Evolutionary conservation across 2,329 filamentous ascomycete genomes (phyloP), one percentile per base, ranked within the genome.

Genomic region (Anthostomella pinea): DNA sequence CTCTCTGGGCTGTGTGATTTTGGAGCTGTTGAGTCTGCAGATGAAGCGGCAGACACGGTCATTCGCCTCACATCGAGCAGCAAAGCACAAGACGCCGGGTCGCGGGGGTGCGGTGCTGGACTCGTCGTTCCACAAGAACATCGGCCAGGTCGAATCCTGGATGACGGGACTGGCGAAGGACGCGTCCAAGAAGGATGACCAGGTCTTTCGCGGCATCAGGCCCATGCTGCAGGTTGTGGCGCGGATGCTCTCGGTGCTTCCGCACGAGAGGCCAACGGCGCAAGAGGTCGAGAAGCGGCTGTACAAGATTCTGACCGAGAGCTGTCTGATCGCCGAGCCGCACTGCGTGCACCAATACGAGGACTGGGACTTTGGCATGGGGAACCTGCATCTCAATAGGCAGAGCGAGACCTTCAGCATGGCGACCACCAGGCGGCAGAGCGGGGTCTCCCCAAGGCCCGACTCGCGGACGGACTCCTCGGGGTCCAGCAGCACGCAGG

Each of bases 121-220:
- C 60, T 73, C 81, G 0, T 85, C 81, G 1, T 89, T 85, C 58
- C 84, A 88, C 59, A 75, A 76, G 46, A 86, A 87, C 49, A 66
- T 83, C 1, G 72, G 76, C 11, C 82, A 85, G 57, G 72, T 87
- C 2, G 76, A 83, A 45, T 69, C 69, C 10, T 89, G 85, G 85
- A 83, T 86, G 66, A 64, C 66, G 1, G 62, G 62, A 2, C 63
- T 87, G 4, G 75, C 77, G 20, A 76, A 77, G 39, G 77, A 82
- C n/a, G 77, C 76, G 33, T 58, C 49, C 43, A 73, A 70, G 50
- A 71, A 72, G 49, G 60, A 68, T 30, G 72, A 69, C 27, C 57
- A 63, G 21, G 54, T 75, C 3, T 75, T 77, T 39, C 59, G 62
- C 14, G 75, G 75, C 16, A 61, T 80, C 8, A 64, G 63, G 2